phyloP scores from a whole-genome alignment of 148 eudicot species.

The Suaeda aralocaspica region DNA sequence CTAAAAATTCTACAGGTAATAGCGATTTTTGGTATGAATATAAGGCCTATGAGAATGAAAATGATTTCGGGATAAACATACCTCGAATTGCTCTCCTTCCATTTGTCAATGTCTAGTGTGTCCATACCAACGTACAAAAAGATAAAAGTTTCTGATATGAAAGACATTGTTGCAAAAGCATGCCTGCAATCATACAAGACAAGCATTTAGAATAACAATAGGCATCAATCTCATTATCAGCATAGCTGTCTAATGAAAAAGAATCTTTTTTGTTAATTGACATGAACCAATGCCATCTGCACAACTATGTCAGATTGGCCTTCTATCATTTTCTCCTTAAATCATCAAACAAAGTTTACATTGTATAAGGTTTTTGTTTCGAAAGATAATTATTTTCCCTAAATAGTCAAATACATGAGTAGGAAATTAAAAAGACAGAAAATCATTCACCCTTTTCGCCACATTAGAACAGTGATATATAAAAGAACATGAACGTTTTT shows the following conservation, averaged over 20 bases:
- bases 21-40: neutral
- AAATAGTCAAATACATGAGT: neutral
- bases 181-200: conserved; percentile 54
- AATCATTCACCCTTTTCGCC: neutral
- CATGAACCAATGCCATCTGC: neutral
- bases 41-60: neutral
- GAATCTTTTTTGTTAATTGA: neutral
- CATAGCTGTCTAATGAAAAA: neutral
- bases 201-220: conserved; percentile 1
- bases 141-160: conserved; percentile 82
- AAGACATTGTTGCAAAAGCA: conserved; percentile 79
- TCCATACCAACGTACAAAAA: conserved; percentile 94
- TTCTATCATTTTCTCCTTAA: neutral
- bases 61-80: conserved; percentile 18
- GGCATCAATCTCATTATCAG: neutral
- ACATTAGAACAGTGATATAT: neutral
- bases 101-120: conserved; percentile 79
- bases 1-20: neutral
- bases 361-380: neutral
- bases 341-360: neutral
- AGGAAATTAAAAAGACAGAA: neutral
- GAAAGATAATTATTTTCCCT: neutral
- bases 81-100: conserved; percentile 65
- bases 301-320: neutral
- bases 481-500: neutral